Evolutionary conservation across 768 basidiomycete genomes (phyloP), one percentile per base, ranked within the genome.

Genomic region (Naganishia onofrii): DNA sequence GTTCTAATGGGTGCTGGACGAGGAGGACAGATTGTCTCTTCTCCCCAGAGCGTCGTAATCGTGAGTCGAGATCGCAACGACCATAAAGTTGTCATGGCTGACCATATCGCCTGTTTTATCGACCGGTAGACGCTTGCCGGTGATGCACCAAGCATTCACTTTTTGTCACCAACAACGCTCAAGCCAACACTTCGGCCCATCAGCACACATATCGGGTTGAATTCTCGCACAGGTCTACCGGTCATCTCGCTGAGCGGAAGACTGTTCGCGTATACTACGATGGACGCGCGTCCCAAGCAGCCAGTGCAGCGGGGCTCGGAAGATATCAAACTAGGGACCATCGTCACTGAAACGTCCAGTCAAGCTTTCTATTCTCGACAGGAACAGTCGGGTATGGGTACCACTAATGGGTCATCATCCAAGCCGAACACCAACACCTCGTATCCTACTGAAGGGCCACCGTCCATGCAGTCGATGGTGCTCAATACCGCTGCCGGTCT

Each of bases 401-500:
- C 29, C 10, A n/a, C 4, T 21, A 56, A 55, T 17, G 32, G n/a
- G 23, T 23, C 38, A n/a, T 34, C 44, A 44, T 3, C 23, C 0
- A 23, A 32, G 31, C 53, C 19, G 13, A 44, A 6, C 8, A 23
- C 48, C 6, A 34, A 55, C 19, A 10, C 52, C 23, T 42, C 23
- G 17, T 42, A 36, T 42, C 56, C 68, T 7, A 57, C 32, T 28
- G 38, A 42, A 12, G 29, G 32, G n/a, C 58, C 54, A 9, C 55
- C 70, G 21, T 69, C 68, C 10, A 58, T 71, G 42, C 70, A 71
- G 42, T 28, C 70, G 15, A 60, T 64, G 36, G 38, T 71, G 19
- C 28, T 71, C 34, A 66, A 67, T 29, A 67, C 70, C 10, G 66
- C 70, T 32, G 70, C 70, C 17, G 70, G 70, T 9, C 17, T 71